Evolutionary conservation across 208 protist genomes (phyloP).

Genomic region (Lotmaria passim): DNA sequence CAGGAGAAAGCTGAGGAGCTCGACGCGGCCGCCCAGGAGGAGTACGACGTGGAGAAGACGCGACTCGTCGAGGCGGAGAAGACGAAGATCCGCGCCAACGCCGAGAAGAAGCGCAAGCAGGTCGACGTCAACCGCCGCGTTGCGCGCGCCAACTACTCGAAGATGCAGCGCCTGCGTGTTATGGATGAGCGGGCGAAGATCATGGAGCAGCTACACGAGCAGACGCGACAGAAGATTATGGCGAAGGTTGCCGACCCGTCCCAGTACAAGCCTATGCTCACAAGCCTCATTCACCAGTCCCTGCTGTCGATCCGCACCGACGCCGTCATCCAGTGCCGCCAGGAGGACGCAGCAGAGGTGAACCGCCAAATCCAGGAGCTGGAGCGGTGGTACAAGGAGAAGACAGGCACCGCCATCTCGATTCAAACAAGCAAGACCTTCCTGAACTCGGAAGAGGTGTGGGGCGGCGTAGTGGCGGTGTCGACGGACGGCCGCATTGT

Average conservation of each 20-base stretch:
- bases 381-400: conserved; percentile 72
- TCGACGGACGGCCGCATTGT: conserved; percentile 83
- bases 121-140: conserved; percentile 87
- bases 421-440: conserved; percentile 62
- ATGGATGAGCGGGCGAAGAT: conserved; percentile 84
- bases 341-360: conserved; percentile 74
- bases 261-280: conserved; percentile 71
- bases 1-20: conserved; percentile 92
- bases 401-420: conserved; percentile 49
- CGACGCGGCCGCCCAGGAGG: conserved; percentile 86
- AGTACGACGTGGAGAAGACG: conserved; percentile 93
- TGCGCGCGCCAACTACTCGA: conserved; percentile 84
- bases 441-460: conserved; percentile 68
- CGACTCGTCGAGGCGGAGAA: conserved; percentile 88
- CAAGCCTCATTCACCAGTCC: conserved; percentile 74
- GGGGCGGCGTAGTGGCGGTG: conserved; percentile 78
- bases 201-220: conserved; percentile 79
- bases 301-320: conserved; percentile 78
- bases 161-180: conserved; percentile 78
- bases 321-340: conserved; percentile 67
- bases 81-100: conserved; percentile 73
- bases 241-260: conserved; percentile 56
- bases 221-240: conserved; percentile 66
- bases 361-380: conserved; percentile 50
- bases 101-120: conserved; percentile 85